Evolutionary conservation across 2,329 filamentous ascomycete genomes (phyloP).

Genomic region (Cladosporium colombiae): DNA sequence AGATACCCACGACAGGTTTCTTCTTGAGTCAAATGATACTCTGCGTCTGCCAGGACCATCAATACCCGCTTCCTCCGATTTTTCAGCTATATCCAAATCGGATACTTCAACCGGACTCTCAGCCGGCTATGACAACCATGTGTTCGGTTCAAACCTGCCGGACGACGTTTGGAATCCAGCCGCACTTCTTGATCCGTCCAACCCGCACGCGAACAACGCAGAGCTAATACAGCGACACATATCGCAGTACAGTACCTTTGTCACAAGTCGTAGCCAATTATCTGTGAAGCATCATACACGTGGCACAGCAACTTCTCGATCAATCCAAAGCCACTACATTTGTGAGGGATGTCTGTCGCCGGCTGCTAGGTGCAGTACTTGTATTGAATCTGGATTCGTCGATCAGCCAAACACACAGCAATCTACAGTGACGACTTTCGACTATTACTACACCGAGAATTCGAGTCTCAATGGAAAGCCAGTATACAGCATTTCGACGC

Average conservation of each 20-base stretch:
- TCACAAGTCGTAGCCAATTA: not conserved
- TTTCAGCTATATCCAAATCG: not conserved
- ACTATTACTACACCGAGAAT: not conserved
- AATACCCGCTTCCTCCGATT: not conserved
- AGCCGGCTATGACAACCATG: not conserved
- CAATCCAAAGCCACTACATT: not conserved
- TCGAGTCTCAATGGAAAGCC: not conserved
- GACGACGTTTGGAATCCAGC: not conserved
- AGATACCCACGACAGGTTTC: not conserved
- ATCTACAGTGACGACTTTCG: not conserved
- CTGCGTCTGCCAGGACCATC: not conserved
- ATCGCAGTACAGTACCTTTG: not conserved
- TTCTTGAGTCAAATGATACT: not conserved
- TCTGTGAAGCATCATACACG: not conserved
- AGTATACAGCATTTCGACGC: not conserved
- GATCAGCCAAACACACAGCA: not conserved
- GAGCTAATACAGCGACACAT: not conserved
- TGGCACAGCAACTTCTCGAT: not conserved
- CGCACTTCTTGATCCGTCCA: not conserved
- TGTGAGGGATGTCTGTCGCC: not conserved
- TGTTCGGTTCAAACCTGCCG: not conserved
- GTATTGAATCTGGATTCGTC: not conserved
- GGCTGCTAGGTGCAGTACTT: not conserved
- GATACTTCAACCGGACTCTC: not conserved
- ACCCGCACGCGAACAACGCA: not conserved